Evolutionary conservation across 768 basidiomycete genomes (phyloP), one percentile per base, ranked within the genome.

Genomic region (Lyophyllum decastes): DNA sequence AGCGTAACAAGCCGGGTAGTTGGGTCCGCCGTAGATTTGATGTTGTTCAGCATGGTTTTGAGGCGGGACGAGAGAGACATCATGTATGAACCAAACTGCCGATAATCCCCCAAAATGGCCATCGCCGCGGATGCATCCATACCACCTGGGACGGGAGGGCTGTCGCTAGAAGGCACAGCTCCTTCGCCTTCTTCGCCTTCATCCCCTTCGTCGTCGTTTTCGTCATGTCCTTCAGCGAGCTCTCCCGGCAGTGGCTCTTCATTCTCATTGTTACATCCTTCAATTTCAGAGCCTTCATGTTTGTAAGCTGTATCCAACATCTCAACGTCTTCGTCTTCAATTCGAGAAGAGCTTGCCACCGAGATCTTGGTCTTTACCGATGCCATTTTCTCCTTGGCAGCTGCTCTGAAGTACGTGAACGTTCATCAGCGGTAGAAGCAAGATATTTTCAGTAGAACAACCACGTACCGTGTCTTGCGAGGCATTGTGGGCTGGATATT

Each of bases 1-100:
- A 99, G 77, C 4, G 95, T 95, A 44, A 94, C 76, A 26, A 98
- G 84, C 48, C 95, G 89, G 40, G 88, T 90, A 0, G 90, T 92
- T 11, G 92, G 88, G 69, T 92, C 92, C 30, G 92, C 90, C 26
- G 88, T 86, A 22, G 84, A 69, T 73, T 91, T 90, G 84, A 96
- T 92, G 72, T 92, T 92, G 72, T 82, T 89, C 59, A 97, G 78
- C 83, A 96, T 90, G 6, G 85, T 87, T 81, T 95, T 95, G 71
- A 98, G 85, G 48, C 95, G 89, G 26, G 84, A 85, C 22, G 89
- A 89, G 48, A 96, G 83, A 26, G 91, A 91, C 65, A 92, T 83
- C 90, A 98, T 94, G 75, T 93, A 93, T n/a, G 91, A 90, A 49
- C 92, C 92, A 68, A 93, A 82, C 61, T 91, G 87, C 50, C 92